Base-by-base conservation (phyloP, 1,284 basidiomycete species). In the Sporisorium sorghi region DNA sequence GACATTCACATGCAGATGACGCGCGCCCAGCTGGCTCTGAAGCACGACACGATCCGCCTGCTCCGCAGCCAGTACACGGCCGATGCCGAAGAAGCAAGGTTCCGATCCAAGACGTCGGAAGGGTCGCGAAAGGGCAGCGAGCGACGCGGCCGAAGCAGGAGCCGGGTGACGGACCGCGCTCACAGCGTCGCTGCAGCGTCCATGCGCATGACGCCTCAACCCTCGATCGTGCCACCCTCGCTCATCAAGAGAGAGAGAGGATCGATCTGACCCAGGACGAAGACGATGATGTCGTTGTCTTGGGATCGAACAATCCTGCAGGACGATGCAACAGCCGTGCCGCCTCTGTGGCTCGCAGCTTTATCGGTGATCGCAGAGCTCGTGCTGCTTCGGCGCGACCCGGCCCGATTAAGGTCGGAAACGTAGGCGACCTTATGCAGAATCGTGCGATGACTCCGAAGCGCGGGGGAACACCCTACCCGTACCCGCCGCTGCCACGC, bases 21-120 rank as follows among this genome's bases (percentile, higher is more conserved):
- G 5, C 54, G 42, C 10, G 40, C 19, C 1, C 1, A 5, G n/a
- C 23, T 42, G 8, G 3, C 7, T 9, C 55, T 64, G 3, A 64
- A 64, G 39, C 35, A 35, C 24, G 61, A 64, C 23, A 48, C 61
- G 28, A 42, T 58, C 6, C 48, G 55, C 9, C 15, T 64, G 15
- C 39, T 63, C 5, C 40, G 54, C 19, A 44, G 19, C 8, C 47
- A 50, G 42, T 52, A 32, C 42, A 39, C 9, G 19, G 9, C 12
- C 1, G 42, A 52, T 19, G 15, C 35, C 2, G 15, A 9, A 2
- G 21, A 32, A 2, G 8, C 32, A 10, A 33, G 43, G 4, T 57
- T 56, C 35, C 26, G 48, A 19, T 14, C 30, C 8, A 57, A 39
- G 42, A 37, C 15, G 15, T 8, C 12, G 3, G 53, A 33, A 0